Evolutionary conservation across 805 yeast species (phyloP).

Genomic region (Kodamaea lidongshanica): DNA sequence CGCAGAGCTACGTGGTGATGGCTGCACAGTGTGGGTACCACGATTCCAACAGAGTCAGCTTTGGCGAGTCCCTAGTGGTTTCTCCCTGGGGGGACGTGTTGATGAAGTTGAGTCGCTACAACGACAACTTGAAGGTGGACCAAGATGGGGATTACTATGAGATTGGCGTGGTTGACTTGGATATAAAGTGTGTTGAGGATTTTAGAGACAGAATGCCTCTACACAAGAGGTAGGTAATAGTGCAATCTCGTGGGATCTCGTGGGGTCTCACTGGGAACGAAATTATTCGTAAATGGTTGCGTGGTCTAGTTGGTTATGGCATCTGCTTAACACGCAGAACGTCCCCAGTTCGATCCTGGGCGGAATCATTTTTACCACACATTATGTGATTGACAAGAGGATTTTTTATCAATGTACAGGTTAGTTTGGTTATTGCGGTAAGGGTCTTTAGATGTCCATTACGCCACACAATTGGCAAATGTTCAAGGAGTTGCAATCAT

Average conservation of each 20-base stretch:
- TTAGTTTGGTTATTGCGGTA: background rate
- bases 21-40: conserved; percentile 86
- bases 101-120: conserved; percentile 39
- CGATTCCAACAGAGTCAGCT: conserved; percentile 59
- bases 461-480: no score
- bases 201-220: conserved; percentile 72
- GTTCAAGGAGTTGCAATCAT: no score
- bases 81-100: conserved; percentile 87
- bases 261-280: no score
- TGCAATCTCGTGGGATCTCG: no score
- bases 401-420: background rate
- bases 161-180: conserved; percentile 60
- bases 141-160: conserved; percentile 34
- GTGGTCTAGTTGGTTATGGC: conserved; percentile 99
- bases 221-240: background rate
- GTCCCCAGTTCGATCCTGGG: conserved; percentile 99
- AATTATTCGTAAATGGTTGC: conserved; percentile 47
- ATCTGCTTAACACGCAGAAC: conserved; percentile 99
- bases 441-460: no score
- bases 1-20: conserved; percentile 81
- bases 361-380: conserved; percentile 62
- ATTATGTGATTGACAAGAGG: background rate
- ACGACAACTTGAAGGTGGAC: conserved; percentile 17
- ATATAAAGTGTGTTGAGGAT: conserved; percentile 40
- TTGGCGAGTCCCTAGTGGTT: conserved; percentile 81